Conservation (phyloP, 2,329 filamentous ascomycete genomes). For the Paecilomyces sp. region DNA sequence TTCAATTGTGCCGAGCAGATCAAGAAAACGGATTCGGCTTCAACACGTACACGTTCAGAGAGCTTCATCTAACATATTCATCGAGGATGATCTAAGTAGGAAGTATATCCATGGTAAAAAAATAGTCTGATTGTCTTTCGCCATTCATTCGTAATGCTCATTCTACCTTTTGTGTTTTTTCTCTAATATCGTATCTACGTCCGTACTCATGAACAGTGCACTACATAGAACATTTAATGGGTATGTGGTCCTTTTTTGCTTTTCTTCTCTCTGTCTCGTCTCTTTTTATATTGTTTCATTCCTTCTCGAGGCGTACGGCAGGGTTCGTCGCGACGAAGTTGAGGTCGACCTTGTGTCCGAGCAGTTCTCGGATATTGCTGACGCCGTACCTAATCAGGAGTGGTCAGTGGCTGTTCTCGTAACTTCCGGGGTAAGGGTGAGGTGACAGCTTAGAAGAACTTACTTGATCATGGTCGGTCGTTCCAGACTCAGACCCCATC, state of each 20-base stretch:
- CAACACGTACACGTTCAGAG: too few relatives aligned
- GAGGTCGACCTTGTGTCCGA: conserved; percentile 93
- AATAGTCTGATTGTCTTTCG: not conserved
- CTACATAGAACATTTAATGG: not conserved
- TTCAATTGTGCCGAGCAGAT: too few relatives aligned
- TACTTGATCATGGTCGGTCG: conserved; percentile 97
- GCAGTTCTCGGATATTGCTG: conserved; percentile 82
- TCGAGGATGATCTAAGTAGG: too few relatives aligned
- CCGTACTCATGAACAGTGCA: not conserved
- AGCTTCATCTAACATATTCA: too few relatives aligned
- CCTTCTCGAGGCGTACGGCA: conserved; percentile 81
- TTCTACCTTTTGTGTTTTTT: not conserved
- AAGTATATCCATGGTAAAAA: too few relatives aligned
- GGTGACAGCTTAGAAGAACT: conserved; percentile 23
- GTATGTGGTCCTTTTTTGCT: conserved; percentile 1
- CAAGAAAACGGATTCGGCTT: too few relatives aligned
- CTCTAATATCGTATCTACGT: not conserved
- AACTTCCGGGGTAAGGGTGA: not conserved
- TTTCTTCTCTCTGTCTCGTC: conserved; percentile 13
- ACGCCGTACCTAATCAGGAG: conserved; percentile 52
- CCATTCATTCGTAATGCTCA: not conserved
- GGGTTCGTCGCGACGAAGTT: conserved; percentile 87
- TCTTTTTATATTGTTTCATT: conserved; percentile 42
- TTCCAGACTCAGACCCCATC: conserved; percentile 87
- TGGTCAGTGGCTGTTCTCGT: conserved; percentile 4